Percentiles rank a stretch among this genome's conserved stretches.
These are phyloP conservation scores for Beverwykella pulmonaria DNA, from an alignment of 495 filamentous ascomycete genomes.

Conservation along the genomic window DNA sequence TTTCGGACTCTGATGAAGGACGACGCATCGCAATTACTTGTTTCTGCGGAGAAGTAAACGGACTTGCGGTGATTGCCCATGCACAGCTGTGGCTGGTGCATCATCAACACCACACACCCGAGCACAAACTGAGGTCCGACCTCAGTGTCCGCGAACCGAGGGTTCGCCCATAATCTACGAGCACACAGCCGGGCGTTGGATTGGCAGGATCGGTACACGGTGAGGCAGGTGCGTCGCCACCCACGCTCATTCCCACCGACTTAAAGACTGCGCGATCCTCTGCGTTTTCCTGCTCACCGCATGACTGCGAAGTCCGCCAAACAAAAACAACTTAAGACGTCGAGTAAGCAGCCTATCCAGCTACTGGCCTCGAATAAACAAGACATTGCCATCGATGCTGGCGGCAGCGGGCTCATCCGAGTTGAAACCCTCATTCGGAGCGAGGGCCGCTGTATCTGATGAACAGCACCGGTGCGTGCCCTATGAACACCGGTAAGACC, in stretches of 20 bases:
- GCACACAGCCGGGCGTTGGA: background rate
- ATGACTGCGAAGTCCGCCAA: background rate
- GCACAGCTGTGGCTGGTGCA: background rate
- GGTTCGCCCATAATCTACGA: background rate
- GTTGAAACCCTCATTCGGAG: too few species aligned
- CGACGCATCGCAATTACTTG: background rate
- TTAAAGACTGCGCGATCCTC: background rate
- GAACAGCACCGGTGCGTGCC: too few species aligned
- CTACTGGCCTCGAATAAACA: too few species aligned
- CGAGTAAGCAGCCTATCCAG: too few species aligned
- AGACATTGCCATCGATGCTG: too few species aligned
- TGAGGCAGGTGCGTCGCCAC: background rate
- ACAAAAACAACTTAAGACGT: background rate
- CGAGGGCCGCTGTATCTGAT: too few species aligned
- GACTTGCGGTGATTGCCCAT: background rate
- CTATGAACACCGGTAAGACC: too few species aligned
- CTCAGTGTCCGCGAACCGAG: background rate
- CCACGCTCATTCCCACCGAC: background rate
- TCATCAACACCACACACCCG: background rate
- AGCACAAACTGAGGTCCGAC: background rate
- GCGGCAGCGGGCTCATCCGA: too few species aligned
- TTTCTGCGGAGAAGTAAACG: background rate
- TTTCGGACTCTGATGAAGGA: conserved; percentile 11
- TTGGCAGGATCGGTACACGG: background rate
- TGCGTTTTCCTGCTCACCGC: background rate